Evolutionary conservation across 805 yeast species (phyloP).

Genomic region (Diddensiella caesifluorescens): DNA sequence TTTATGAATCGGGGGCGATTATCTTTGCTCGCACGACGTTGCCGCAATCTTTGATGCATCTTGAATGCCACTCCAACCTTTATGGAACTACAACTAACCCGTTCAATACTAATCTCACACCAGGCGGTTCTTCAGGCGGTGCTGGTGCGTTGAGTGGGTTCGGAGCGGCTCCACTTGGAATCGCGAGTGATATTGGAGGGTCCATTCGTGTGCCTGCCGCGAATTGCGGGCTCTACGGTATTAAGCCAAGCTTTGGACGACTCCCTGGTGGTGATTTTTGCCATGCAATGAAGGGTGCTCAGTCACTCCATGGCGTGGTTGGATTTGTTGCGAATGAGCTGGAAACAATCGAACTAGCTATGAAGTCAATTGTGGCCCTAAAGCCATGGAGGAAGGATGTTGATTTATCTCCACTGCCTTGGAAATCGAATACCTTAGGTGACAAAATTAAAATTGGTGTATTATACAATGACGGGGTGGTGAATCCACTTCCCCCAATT

Average conservation of each 20-base stretch:
- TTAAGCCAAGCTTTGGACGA: slow-evolving; percentile 44
- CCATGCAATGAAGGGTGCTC: slow-evolving; percentile 46
- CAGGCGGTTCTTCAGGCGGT: slow-evolving; percentile 54
- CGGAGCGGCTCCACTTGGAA: slow-evolving; percentile 44
- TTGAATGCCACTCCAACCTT: slow-evolving; percentile 42
- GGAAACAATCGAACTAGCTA: slow-evolving; percentile 62
- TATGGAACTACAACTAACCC: slow-evolving; percentile 47
- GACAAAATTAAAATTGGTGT: slow-evolving; percentile 12
- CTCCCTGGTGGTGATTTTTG: slow-evolving; percentile 33
- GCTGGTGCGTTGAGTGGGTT: slow-evolving; percentile 45
- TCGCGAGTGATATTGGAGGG: slow-evolving; percentile 53
- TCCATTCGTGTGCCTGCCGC: slow-evolving; percentile 46
- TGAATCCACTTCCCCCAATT: slow-evolving; percentile 47
- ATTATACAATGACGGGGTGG: slow-evolving; percentile 35
- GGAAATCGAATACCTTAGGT: slow-evolving; percentile 2
- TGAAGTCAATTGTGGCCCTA: slow-evolving; percentile 37
- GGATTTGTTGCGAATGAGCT: slow-evolving; percentile 63
- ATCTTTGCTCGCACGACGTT: slow-evolving; percentile 57
- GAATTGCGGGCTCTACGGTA: slow-evolving; percentile 37
- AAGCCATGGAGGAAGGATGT: slow-evolving; percentile 19
- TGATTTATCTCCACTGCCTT: slow-evolving; percentile 12
- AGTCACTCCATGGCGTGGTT: slow-evolving; percentile 54
- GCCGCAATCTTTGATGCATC: slow-evolving; percentile 53
- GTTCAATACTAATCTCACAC: slow-evolving; percentile 37
- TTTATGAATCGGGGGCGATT: slow-evolving; percentile 52